A percentile compares a stretch with the other conserved stretches of the same genome.
These are phyloP conservation scores for Hapsidospora chrysogenum DNA, from an alignment of 495 filamentous ascomycete species.

Conservation along the genomic window DNA sequence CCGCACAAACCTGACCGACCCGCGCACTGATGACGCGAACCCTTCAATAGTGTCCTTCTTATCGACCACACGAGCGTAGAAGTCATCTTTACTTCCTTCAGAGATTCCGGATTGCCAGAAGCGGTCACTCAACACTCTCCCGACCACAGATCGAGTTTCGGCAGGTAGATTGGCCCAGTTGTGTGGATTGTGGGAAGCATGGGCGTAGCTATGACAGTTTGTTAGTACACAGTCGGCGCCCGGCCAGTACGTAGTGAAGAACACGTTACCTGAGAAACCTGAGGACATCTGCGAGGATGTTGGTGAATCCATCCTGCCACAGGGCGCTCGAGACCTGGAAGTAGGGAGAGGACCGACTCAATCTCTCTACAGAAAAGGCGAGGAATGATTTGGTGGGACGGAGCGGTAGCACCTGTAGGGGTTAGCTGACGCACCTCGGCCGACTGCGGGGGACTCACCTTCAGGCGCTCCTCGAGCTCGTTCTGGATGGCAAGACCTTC, in stretches of 20 bases:
- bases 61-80: conserved; percentile 77
- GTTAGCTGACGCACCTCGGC: too few relatives aligned
- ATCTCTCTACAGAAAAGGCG: conserved; percentile 74
- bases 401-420: conserved; percentile 60
- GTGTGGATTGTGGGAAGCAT: conserved; percentile 78
- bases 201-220: conserved; percentile 55
- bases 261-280: conserved; percentile 57
- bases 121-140: conserved; percentile 76
- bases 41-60: conserved; percentile 86
- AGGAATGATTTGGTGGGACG: conserved; percentile 80
- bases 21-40: conserved; percentile 81
- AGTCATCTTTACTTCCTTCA: conserved; percentile 83
- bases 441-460: conserved; percentile 22
- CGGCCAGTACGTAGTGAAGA: too few relatives aligned
- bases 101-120: conserved; percentile 99
- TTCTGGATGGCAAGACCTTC: conserved; percentile 66
- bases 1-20: conserved; percentile 71
- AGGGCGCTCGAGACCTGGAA: conserved; percentile 56
- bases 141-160: conserved; percentile 63
- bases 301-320: conserved; percentile 70
- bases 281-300: conserved; percentile 73
- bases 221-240: too few relatives aligned
- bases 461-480: conserved; percentile 55
- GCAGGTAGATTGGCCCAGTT: conserved; percentile 69
- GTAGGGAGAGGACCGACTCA: conserved; percentile 48